Percentiles rank a stretch among this genome's conserved stretches.
phyloP scores from a whole-genome alignment of 768 basidiomycete species.

The Symmetrospora coprosmae region DNA sequence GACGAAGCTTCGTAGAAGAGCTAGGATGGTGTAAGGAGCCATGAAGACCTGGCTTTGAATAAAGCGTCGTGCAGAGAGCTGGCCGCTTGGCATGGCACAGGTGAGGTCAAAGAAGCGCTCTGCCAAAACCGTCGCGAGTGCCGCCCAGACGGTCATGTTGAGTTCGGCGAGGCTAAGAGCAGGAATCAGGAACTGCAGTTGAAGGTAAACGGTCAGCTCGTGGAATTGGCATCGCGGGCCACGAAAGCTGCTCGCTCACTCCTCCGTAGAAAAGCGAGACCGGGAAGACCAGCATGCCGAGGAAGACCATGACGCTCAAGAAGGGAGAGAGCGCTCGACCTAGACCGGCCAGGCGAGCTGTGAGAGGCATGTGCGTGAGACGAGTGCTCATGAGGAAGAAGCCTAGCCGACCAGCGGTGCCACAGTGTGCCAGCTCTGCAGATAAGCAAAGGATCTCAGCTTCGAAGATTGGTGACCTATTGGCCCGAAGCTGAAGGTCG shows the following conservation, averaged over 20 bases:
- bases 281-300: constrained; percentile 5
- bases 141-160: constrained; percentile 5
- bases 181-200: constrained; percentile 19
- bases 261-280: constrained; percentile 10
- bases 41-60: constrained; percentile 15
- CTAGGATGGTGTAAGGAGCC: constrained; percentile 17
- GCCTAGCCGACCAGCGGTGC: constrained; percentile 8
- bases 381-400: constrained; percentile 15
- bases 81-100: constrained; percentile 13
- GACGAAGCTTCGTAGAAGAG: constrained; percentile 5
- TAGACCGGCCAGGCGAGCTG: background rate
- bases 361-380: constrained; percentile 12
- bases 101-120: constrained; percentile 18
- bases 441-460: background rate
- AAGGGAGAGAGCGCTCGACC: constrained; percentile 11
- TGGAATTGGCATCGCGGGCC: background rate
- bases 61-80: background rate
- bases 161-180: constrained; percentile 10
- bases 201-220: background rate
- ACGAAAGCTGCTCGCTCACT: background rate
- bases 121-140: background rate
- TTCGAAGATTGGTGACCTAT: background rate
- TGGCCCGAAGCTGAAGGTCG: background rate
- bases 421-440: constrained; percentile 2
- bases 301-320: constrained; percentile 17